These are phyloP conservation scores for Alternaria sp. DNA, from an alignment of 2,329 filamentous ascomycete species.

Conservation along the genomic window DNA sequence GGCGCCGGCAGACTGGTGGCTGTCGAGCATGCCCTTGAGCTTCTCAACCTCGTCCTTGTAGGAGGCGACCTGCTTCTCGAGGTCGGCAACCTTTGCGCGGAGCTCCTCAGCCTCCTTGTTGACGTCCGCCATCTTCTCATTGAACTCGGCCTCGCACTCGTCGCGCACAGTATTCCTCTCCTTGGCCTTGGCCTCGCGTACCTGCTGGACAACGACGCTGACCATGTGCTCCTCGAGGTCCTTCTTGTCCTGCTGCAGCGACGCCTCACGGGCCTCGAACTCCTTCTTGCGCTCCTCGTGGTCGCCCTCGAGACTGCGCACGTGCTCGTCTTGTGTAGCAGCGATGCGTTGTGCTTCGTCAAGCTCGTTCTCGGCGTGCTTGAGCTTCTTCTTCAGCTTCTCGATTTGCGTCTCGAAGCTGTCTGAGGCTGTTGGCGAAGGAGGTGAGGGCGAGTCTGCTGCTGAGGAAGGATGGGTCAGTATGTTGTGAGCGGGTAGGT, in stretches of 20 bases:
- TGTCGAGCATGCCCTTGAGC: conserved; percentile 37
- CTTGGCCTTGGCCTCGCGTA: conserved; percentile 51
- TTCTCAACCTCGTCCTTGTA: conserved; percentile 42
- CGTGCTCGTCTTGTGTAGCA: conserved; percentile 38
- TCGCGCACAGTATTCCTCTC: conserved; percentile 48
- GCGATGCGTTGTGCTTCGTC: conserved; percentile 46
- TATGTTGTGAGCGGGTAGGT: conserved; percentile 25
- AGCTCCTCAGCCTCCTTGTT: conserved; percentile 29
- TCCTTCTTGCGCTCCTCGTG: conserved; percentile 43
- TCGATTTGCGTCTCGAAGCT: conserved; percentile 41
- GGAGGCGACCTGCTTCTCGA: conserved; percentile 38
- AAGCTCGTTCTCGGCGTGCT: conserved; percentile 42
- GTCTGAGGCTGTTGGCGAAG: conserved; percentile 42
- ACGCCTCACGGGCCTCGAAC: conserved; percentile 43
- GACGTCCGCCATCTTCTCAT: conserved; percentile 35
- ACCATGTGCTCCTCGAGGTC: conserved; percentile 54
- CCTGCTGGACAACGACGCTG: conserved; percentile 53
- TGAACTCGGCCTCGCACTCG: conserved; percentile 47
- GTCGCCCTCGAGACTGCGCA: conserved; percentile 44
- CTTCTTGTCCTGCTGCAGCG: conserved; percentile 49
- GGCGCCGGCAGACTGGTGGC: conserved; percentile 28
- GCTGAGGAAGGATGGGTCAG: conserved; percentile 35
- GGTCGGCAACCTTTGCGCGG: conserved; percentile 29
- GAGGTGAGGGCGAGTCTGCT: conserved; percentile 39
- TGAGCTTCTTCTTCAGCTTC: conserved; percentile 46